phyloP scores from a whole-genome alignment of 139 green algal species.

The Picochlorum sp. region DNA sequence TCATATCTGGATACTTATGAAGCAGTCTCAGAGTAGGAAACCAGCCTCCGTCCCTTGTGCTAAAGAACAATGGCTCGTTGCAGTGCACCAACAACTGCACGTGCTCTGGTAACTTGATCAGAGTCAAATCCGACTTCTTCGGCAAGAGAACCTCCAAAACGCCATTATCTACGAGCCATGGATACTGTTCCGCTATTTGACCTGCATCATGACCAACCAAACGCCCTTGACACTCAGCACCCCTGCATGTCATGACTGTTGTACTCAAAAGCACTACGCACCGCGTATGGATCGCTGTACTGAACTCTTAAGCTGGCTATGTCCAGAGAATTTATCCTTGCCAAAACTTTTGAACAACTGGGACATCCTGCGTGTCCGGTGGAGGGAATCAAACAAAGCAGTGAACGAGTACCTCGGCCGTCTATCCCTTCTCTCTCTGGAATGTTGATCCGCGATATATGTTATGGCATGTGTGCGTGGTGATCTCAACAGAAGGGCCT shows the following conservation, averaged over 20 bases:
- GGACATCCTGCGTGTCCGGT: slow-evolving; percentile 5
- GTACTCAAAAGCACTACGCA: background rate
- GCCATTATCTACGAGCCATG: slow-evolving; percentile 64
- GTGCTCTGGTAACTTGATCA: slow-evolving; percentile 84
- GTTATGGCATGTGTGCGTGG: too few relatives aligned
- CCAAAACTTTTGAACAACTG: slow-evolving; percentile 31
- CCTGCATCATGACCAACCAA: slow-evolving; percentile 40
- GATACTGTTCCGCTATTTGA: slow-evolving; percentile 79
- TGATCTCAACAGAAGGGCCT: too few relatives aligned
- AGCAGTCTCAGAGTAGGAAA: slow-evolving; percentile 86
- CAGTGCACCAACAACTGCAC: slow-evolving; percentile 80
- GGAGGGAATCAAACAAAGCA: background rate
- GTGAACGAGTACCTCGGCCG: too few relatives aligned
- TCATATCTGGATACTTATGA: slow-evolving; percentile 72
- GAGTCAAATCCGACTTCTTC: slow-evolving; percentile 83
- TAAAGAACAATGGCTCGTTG: slow-evolving; percentile 83
- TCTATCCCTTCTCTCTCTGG: too few relatives aligned
- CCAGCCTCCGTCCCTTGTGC: slow-evolving; percentile 82
- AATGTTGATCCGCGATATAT: too few relatives aligned
- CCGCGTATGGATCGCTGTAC: slow-evolving; percentile 29
- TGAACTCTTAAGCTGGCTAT: slow-evolving; percentile 32
- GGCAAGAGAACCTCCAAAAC: slow-evolving; percentile 86
- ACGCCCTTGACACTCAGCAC: background rate
- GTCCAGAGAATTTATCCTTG: slow-evolving; percentile 24
- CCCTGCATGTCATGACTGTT: background rate